Percentiles rank a stretch among this genome's conserved stretches.
These are phyloP conservation scores for Lasiodiplodia hormozganensis DNA, from an alignment of 2,329 filamentous ascomycete species.

Conservation along the genomic window DNA sequence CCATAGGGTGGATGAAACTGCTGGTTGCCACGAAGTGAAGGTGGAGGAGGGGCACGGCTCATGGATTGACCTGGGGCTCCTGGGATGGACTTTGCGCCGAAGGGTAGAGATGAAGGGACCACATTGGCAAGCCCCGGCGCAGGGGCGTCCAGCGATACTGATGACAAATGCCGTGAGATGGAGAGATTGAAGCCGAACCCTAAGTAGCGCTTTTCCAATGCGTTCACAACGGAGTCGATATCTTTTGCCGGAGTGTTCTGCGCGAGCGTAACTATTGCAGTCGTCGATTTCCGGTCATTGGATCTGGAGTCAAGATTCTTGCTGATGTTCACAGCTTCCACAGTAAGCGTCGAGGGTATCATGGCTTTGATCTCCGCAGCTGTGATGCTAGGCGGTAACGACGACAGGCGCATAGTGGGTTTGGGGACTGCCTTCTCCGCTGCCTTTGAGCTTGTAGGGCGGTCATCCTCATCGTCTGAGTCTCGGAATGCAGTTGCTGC, in stretches of 20 bases:
- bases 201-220: constrained; percentile 82
- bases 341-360: constrained; percentile 62
- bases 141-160: constrained; percentile 68
- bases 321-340: constrained; percentile 77
- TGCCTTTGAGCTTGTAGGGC: constrained; percentile 48
- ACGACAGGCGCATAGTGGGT: constrained; percentile 62
- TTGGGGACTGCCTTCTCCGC: constrained; percentile 58
- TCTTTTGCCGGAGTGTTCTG: constrained; percentile 82
- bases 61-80: constrained; percentile 54
- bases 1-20: constrained; percentile 37
- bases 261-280: constrained; percentile 81
- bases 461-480: constrained; percentile 53
- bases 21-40: constrained; percentile 57
- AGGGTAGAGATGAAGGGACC: constrained; percentile 67
- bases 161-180: constrained; percentile 83
- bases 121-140: constrained; percentile 55
- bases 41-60: constrained; percentile 69
- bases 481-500: constrained; percentile 48
- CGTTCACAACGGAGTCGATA: constrained; percentile 80
- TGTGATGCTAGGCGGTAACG: constrained; percentile 60
- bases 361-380: constrained; percentile 57
- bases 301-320: constrained; percentile 58
- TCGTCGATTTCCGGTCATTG: constrained; percentile 72
- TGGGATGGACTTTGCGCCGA: constrained; percentile 69
- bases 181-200: constrained; percentile 84